These are phyloP conservation scores for Plectosphaerella cucumerina DNA, from an alignment of 2,329 filamentous ascomycete species.

Conservation along the genomic window DNA sequence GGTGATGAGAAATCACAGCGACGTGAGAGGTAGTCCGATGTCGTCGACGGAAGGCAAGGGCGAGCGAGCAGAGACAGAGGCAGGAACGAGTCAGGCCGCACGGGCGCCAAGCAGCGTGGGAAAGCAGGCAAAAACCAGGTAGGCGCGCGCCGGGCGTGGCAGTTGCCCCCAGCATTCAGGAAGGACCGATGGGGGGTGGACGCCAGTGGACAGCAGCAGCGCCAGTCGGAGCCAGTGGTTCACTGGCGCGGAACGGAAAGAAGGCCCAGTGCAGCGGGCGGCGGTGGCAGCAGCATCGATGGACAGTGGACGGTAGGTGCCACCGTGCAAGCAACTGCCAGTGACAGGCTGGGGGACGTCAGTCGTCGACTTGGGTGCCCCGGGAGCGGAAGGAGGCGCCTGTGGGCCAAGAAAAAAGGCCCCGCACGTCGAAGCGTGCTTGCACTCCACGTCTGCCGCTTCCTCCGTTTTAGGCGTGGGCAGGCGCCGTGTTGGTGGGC, in stretches of 20 bases:
- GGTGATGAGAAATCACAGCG: not conserved
- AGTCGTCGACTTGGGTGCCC: not conserved
- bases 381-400: not conserved
- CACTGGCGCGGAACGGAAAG: no score
- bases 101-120: not conserved
- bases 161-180: not conserved
- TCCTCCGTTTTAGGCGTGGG: no score
- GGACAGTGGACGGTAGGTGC: no score
- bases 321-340: no score
- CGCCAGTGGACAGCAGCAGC: not conserved
- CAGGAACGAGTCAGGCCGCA: not conserved
- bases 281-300: no score
- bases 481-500: no score
- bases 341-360: not conserved
- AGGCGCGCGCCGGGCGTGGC: no score
- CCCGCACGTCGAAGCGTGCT: not conserved
- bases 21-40: not conserved
- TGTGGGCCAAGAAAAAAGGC: not conserved
- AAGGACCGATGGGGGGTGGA: not conserved
- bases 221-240: no score
- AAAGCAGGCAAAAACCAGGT: not conserved
- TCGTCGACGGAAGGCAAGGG: not conserved
- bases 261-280: no score
- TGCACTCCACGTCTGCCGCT: not conserved
- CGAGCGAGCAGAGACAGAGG: not conserved